Percentiles rank a stretch among this genome's conserved stretches.
Evolutionary conservation across 2,329 filamentous ascomycete genomes (phyloP).

Genomic region (Pseudocercospora cruenta): DNA sequence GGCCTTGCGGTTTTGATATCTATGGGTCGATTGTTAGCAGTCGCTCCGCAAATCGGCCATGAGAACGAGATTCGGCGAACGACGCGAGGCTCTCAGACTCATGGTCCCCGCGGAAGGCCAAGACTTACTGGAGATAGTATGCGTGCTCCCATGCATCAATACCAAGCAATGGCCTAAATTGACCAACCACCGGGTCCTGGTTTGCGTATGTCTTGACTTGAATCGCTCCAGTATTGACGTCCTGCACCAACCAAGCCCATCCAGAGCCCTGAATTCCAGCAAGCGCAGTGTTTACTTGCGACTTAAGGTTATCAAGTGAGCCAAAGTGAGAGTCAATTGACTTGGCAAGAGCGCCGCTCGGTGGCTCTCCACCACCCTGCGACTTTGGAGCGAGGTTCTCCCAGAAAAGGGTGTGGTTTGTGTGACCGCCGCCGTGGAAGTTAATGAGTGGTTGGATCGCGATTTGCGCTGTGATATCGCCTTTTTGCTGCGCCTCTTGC

Average conservation of each 20-base stretch:
- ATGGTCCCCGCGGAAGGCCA: not conserved
- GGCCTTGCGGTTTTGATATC: conserved; percentile 91
- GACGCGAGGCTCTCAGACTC: not conserved
- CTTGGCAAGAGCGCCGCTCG: conserved; percentile 59
- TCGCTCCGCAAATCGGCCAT: no score
- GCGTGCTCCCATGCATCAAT: conserved; percentile 97
- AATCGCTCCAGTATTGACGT: conserved; percentile 65
- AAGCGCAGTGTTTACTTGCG: conserved; percentile 65
- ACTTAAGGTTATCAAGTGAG: conserved; percentile 62
- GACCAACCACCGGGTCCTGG: conserved; percentile 84
- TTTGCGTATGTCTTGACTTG: conserved; percentile 81
- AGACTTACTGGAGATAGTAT: conserved; percentile 74
- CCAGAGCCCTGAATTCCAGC: conserved; percentile 68
- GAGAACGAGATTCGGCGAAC: not conserved
- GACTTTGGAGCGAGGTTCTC: conserved; percentile 69
- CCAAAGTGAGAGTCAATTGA: conserved; percentile 65
- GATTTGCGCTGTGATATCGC: conserved; percentile 59
- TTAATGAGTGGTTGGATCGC: conserved; percentile 63
- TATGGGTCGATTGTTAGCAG: no score
- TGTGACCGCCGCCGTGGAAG: conserved; percentile 69
- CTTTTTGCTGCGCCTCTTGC: conserved; percentile 58
- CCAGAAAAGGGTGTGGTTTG: conserved; percentile 72
- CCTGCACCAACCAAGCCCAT: conserved; percentile 81
- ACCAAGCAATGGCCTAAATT: conserved; percentile 79
- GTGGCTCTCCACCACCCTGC: conserved; percentile 68